These are phyloP conservation scores for Vanderwaltozyma polyspora DNA, from an alignment of 805 yeast genomes.

Conservation along the genomic window DNA sequence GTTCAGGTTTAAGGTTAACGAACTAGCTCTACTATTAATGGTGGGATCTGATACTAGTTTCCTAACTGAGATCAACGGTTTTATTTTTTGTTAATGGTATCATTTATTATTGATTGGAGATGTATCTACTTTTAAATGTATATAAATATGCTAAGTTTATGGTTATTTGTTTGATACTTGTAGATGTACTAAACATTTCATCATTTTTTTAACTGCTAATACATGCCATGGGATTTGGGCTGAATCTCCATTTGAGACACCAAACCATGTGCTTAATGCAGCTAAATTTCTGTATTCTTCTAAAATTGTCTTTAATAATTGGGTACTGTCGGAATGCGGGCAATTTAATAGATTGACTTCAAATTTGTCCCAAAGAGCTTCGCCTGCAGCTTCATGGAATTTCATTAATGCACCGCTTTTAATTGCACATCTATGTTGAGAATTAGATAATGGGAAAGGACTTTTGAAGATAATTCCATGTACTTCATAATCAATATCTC, in stretches of 20 bases:
- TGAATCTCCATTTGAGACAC: constrained; percentile 24
- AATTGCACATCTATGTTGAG: constrained; percentile 59
- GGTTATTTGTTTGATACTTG: too few species aligned
- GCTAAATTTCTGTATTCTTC: constrained; percentile 52
- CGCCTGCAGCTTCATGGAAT: constrained; percentile 12
- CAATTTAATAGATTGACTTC: constrained; percentile 66
- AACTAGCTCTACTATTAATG: too few species aligned
- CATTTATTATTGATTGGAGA: too few species aligned
- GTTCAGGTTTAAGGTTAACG: too few species aligned
- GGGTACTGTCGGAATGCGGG: constrained; percentile 52
- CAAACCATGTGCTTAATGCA: constrained; percentile 29
- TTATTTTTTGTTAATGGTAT: too few species aligned
- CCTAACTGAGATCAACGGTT: too few species aligned
- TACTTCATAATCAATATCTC: constrained; percentile 40
- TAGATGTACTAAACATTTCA: constrained; percentile 46
- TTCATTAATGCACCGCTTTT: constrained; percentile 58
- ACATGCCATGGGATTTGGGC: constrained; percentile 65
- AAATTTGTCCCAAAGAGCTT: constrained; percentile 30
- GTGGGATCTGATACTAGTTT: too few species aligned
- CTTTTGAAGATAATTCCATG: constrained; percentile 48
- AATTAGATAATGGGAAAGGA: constrained; percentile 57
- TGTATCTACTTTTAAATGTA: too few species aligned
- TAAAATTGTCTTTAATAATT: constrained; percentile 44
- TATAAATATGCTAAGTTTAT: too few species aligned
- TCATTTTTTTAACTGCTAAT: constrained; percentile 49